Evolutionary conservation across 2,329 filamentous ascomycete genomes (phyloP).

Genomic region (Alternaria gaisen): DNA sequence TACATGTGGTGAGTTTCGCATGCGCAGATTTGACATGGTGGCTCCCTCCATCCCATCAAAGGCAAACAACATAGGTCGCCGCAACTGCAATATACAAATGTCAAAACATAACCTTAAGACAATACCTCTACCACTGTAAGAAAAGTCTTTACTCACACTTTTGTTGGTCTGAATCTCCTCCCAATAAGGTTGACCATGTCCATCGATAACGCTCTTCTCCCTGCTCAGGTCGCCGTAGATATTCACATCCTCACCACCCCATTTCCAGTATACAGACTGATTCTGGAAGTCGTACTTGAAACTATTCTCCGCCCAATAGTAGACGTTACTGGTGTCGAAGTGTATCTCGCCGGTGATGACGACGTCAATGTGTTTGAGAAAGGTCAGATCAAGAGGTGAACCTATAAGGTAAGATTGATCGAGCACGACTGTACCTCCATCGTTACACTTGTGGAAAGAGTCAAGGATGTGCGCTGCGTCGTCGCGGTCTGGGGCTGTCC

Average conservation of each 20-base stretch:
- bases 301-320: conserved; percentile 20
- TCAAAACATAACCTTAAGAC: background rate
- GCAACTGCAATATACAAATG: background rate
- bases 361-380: background rate
- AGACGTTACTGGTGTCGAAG: background rate
- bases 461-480: background rate
- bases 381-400: background rate
- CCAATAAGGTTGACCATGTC: background rate
- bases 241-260: conserved; percentile 69
- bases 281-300: conserved; percentile 62
- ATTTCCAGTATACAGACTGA: conserved; percentile 68
- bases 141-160: background rate
- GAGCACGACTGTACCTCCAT: background rate
- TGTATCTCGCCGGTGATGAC: background rate
- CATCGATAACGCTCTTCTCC: conserved; percentile 9
- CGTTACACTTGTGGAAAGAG: background rate
- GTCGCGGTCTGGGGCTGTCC: background rate
- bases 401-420: background rate
- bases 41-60: background rate
- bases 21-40: background rate
- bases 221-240: conserved; percentile 63
- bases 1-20: background rate
- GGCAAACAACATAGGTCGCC: background rate
- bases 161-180: background rate
- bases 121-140: background rate